Percentiles rank a stretch among this genome's conserved stretches.
These are phyloP conservation scores for Vaccinium corymbosum DNA, from an alignment of 148 eudicot species.

Conservation along the genomic window DNA sequence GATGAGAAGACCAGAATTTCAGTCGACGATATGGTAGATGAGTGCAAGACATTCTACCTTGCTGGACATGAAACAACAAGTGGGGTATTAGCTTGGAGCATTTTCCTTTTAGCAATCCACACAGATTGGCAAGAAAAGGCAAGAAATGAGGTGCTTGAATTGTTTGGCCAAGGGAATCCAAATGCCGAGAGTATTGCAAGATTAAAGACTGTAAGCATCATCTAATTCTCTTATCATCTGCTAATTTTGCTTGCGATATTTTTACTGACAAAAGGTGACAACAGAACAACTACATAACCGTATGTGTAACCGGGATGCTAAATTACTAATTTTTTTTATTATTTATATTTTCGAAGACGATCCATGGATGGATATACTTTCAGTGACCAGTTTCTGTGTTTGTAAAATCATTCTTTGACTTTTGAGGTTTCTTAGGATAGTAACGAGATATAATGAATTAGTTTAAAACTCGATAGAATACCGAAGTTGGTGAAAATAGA, in stretches of 20 bases:
- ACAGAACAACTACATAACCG: neutral
- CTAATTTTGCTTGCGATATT: too few species aligned
- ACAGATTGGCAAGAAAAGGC: slow-evolving; percentile 15
- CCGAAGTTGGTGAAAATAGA: neutral
- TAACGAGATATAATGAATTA: too few species aligned
- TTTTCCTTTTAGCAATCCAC: slow-evolving; percentile 10
- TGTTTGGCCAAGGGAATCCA: neutral
- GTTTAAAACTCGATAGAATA: too few species aligned
- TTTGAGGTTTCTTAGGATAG: too few species aligned
- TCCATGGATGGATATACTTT: too few species aligned
- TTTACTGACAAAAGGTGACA: neutral
- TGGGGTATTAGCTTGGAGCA: neutral
- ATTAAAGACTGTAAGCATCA: neutral
- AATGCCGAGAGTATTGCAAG: neutral
- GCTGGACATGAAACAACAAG: slow-evolving; percentile 8
- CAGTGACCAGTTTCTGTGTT: too few species aligned
- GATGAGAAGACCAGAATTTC: slow-evolving; percentile 1
- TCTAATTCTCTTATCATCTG: neutral
- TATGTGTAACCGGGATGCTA: too few species aligned
- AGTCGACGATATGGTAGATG: neutral
- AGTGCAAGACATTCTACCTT: slow-evolving; percentile 11
- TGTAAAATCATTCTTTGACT: too few species aligned
- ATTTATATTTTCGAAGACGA: too few species aligned
- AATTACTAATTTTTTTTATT: too few species aligned
- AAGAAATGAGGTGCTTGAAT: slow-evolving; percentile 9